Percentiles rank a stretch among this genome's conserved stretches.
These are phyloP conservation scores for Dioszegia aurantiaca DNA, from an alignment of 768 basidiomycete species.

Conservation along the genomic window DNA sequence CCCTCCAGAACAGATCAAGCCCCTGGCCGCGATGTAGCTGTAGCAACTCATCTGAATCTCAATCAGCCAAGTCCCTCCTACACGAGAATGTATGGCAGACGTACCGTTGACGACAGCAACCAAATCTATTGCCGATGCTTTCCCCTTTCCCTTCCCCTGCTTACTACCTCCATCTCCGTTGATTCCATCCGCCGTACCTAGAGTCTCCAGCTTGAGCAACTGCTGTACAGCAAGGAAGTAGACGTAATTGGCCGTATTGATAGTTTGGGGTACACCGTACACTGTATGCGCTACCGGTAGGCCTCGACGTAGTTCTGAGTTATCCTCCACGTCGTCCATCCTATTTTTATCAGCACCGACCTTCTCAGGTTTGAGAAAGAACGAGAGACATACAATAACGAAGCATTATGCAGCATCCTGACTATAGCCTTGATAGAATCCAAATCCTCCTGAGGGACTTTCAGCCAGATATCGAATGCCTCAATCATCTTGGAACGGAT, in stretches of 20 bases:
- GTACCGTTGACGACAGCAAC: constrained; percentile 73
- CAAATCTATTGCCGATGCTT: constrained; percentile 55
- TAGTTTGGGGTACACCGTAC: constrained; percentile 92
- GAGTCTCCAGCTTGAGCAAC: constrained; percentile 59
- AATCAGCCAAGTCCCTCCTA: too few species aligned
- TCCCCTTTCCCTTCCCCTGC: constrained; percentile 31
- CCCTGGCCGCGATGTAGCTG: constrained; percentile 95
- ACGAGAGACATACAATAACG: constrained; percentile 66
- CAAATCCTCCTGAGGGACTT: constrained; percentile 72
- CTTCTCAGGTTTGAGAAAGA: background rate
- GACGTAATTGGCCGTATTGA: constrained; percentile 95
- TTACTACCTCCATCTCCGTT: constrained; percentile 7
- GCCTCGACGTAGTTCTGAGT: constrained; percentile 79
- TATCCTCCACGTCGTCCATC: constrained; percentile 92
- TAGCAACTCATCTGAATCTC: constrained; percentile 62
- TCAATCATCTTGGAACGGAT: constrained; percentile 81
- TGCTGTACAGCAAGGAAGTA: constrained; percentile 92
- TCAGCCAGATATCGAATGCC: constrained; percentile 89
- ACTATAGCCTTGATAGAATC: constrained; percentile 74
- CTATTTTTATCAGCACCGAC: constrained; percentile 53
- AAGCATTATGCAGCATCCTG: constrained; percentile 90
- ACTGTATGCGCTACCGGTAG: constrained; percentile 94
- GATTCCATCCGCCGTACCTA: background rate
- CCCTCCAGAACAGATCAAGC: constrained; percentile 89
- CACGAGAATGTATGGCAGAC: constrained; percentile 46